A percentile compares a stretch with the other conserved stretches of the same genome.
Conservation (phyloP, 2,329 filamentous ascomycete species). For the Fusarium chuoi region DNA sequence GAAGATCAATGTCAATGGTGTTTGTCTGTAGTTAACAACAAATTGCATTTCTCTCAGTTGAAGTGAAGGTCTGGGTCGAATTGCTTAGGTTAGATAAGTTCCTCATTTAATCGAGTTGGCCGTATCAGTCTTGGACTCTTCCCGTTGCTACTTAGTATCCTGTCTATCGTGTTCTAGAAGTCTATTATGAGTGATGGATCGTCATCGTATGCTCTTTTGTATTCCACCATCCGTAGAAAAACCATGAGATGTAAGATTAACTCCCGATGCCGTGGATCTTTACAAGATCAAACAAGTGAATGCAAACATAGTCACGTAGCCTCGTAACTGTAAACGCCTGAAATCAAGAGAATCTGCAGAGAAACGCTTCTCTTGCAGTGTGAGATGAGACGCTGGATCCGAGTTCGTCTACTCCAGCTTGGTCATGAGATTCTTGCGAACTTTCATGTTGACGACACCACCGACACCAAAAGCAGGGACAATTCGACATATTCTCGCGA, state of each 20-base stretch:
- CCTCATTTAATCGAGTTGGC: not conserved
- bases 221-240: slow-evolving; percentile 2
- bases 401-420: slow-evolving; percentile 55
- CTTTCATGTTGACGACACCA: slow-evolving; percentile 82
- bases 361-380: not conserved
- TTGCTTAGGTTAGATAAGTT: not conserved
- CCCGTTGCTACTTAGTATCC: not conserved
- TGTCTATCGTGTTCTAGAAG: slow-evolving; percentile 26
- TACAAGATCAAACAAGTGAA: slow-evolving; percentile 6
- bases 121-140: not conserved
- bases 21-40: not conserved
- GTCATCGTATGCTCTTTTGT: slow-evolving; percentile 22
- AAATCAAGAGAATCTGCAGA: not conserved
- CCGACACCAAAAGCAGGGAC: slow-evolving; percentile 90
- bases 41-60: not conserved
- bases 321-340: slow-evolving; percentile 20
- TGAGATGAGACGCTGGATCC: not conserved
- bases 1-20: not conserved
- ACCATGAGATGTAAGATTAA: slow-evolving; percentile 11
- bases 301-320: slow-evolving; percentile 8
- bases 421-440: slow-evolving; percentile 75
- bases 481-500: slow-evolving; percentile 84
- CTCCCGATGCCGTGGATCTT: slow-evolving; percentile 6
- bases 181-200: slow-evolving; percentile 18
- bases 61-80: not conserved